Conservation (phyloP, 2,329 filamentous ascomycete species). For the Hymenoscyphus occultus region DNA sequence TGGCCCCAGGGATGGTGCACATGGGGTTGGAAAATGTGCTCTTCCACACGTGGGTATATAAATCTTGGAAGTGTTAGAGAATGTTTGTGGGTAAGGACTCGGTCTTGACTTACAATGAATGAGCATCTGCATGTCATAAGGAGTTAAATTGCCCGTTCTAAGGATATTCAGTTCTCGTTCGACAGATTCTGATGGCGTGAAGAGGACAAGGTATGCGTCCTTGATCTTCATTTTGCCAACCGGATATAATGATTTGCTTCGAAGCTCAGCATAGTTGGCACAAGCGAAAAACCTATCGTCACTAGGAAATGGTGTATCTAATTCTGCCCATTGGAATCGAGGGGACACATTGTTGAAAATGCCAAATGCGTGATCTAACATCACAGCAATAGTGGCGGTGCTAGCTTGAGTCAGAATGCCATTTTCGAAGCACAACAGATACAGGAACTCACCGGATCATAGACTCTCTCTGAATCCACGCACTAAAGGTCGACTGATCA, state of each 20-base stretch:
- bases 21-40: conserved; percentile 32
- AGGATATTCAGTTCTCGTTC: conserved; percentile 25
- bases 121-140: conserved; percentile 35
- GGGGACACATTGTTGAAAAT: conserved; percentile 36
- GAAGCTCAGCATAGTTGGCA: conserved; percentile 29
- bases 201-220: conserved; percentile 31
- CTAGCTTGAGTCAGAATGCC: conserved; percentile 16
- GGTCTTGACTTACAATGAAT: conserved; percentile 29
- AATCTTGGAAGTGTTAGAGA: conserved; percentile 22
- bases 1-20: conserved; percentile 19
- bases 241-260: conserved; percentile 21
- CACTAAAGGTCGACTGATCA: conserved; percentile 29
- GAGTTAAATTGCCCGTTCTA: conserved; percentile 23
- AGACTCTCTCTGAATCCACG: conserved; percentile 34
- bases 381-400: conserved; percentile 28
- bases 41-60: conserved; percentile 34
- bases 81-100: background rate
- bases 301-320: conserved; percentile 32
- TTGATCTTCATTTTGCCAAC: conserved; percentile 31
- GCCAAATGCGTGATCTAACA: conserved; percentile 35
- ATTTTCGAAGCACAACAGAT: background rate
- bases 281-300: conserved; percentile 31
- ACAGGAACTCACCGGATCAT: conserved; percentile 27
- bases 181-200: conserved; percentile 19
- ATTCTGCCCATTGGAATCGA: conserved; percentile 35